A percentile compares a stretch with the other conserved stretches of the same genome.
These are phyloP conservation scores for Ogataea neopini DNA, from an alignment of 805 yeast genomes.

Conservation along the genomic window DNA sequence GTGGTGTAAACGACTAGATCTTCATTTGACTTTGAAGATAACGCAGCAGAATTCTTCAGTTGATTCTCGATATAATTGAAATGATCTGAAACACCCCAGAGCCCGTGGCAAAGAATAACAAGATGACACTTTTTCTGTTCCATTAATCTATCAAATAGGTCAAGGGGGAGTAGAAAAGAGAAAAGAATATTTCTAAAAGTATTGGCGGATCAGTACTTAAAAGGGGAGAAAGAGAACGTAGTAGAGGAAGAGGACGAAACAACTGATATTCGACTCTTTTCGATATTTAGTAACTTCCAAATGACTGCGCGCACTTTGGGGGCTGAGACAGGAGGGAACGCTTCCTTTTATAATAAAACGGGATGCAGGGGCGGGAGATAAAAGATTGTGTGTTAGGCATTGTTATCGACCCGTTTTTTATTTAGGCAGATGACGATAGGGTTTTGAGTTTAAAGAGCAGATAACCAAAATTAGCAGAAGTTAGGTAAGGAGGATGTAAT, in stretches of 20 bases:
- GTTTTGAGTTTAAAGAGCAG: background rate
- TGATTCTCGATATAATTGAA: constrained; percentile 59
- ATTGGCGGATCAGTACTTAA: background rate
- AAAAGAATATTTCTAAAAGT: background rate
- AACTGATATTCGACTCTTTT: no score
- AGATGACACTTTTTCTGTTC: constrained; percentile 45
- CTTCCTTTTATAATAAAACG: background rate
- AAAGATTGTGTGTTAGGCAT: background rate
- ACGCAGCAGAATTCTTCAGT: constrained; percentile 36
- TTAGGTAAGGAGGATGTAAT: no score
- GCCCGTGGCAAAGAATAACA: constrained; percentile 57
- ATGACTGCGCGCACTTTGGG: background rate
- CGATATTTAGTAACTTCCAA: background rate
- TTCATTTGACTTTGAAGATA: constrained; percentile 24
- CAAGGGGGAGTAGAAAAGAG: background rate
- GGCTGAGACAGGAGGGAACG: background rate
- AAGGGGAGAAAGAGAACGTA: background rate
- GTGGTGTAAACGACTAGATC: constrained; percentile 49
- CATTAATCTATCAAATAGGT: constrained; percentile 7
- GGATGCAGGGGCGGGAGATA: constrained; percentile 1
- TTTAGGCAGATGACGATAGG: background rate
- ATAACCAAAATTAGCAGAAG: no score
- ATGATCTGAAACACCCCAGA: constrained; percentile 79
- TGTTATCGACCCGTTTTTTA: background rate
- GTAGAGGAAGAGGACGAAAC: background rate